phyloP scores from a whole-genome alignment of 176 grass and related monocot species.

The Aegilops umbellulata region DNA sequence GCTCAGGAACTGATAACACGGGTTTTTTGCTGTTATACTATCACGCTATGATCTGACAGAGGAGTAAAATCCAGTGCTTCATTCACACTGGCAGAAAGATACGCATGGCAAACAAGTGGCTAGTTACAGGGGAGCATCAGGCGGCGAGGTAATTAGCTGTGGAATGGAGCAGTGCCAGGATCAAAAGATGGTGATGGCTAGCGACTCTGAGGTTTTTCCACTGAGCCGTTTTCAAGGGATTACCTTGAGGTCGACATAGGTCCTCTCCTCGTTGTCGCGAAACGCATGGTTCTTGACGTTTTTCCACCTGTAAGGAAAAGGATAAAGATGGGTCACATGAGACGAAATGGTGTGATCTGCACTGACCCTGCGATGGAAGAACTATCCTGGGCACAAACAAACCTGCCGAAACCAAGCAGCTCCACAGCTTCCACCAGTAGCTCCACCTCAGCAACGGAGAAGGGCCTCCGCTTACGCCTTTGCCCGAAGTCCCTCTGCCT shows the following conservation, averaged over 20 bases:
- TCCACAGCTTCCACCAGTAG: constrained; percentile 68
- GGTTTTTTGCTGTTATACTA: not conserved
- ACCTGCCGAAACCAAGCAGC: constrained; percentile 88
- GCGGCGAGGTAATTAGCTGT: not conserved
- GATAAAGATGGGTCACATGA: constrained; percentile 12
- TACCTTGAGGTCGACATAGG: constrained; percentile 97
- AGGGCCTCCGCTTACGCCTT: constrained; percentile 64
- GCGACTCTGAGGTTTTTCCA: too few relatives aligned
- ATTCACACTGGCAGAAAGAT: not conserved
- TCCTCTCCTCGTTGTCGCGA: constrained; percentile 54
- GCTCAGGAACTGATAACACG: not conserved
- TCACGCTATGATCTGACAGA: not conserved
- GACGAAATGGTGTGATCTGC: not conserved
- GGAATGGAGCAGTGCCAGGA: not conserved
- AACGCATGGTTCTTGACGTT: constrained; percentile 79
- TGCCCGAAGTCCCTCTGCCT: constrained; percentile 47
- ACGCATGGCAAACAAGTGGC: not conserved
- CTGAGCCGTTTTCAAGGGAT: not conserved
- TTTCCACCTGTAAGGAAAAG: constrained; percentile 60
- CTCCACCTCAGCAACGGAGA: constrained; percentile 75
- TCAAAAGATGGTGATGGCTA: too few relatives aligned
- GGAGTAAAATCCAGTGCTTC: not conserved
- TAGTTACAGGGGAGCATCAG: not conserved
- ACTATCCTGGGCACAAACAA: constrained; percentile 28
- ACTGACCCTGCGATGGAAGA: not conserved